A percentile compares a stretch with the other conserved stretches of the same genome.
These are phyloP conservation scores for Colletotrichum tamarilloi DNA, from an alignment of 2,329 filamentous ascomycete genomes.

Conservation along the genomic window DNA sequence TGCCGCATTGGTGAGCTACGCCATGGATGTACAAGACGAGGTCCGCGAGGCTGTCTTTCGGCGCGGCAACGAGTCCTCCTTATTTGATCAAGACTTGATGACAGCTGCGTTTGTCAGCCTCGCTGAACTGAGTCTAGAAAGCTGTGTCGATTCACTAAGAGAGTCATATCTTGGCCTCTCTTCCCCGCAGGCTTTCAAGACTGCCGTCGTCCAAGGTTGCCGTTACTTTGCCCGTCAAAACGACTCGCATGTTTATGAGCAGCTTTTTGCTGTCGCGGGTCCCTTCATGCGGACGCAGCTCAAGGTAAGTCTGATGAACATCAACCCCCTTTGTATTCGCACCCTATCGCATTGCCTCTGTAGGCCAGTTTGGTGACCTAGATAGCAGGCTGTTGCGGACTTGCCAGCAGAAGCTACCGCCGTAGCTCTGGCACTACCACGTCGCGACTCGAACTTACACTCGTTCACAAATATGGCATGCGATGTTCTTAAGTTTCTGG, in stretches of 20 bases:
- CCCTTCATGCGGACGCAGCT: constrained; percentile 68
- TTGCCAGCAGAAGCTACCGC: constrained; percentile 49
- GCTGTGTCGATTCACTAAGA: constrained; percentile 66
- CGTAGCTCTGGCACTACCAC: constrained; percentile 48
- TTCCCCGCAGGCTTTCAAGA: constrained; percentile 69
- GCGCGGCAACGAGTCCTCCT: constrained; percentile 58
- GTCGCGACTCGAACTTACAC: constrained; percentile 50
- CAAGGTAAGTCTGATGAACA: constrained; percentile 54
- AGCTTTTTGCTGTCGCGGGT: constrained; percentile 66
- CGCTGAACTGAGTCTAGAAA: constrained; percentile 70
- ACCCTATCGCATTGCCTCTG: not conserved
- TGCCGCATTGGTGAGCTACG: constrained; percentile 72
- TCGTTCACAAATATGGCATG: constrained; percentile 57
- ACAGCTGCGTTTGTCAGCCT: constrained; percentile 75
- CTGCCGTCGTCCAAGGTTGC: constrained; percentile 71
- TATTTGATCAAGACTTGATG: constrained; percentile 73
- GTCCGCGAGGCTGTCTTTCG: constrained; percentile 74
- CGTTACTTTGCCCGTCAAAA: constrained; percentile 69
- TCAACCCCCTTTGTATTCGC: not conserved
- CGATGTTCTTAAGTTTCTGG: constrained; percentile 68
- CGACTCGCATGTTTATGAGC: constrained; percentile 60
- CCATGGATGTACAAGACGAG: constrained; percentile 77
- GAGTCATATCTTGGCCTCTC: constrained; percentile 67
- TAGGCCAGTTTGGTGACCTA: constrained; percentile 8
- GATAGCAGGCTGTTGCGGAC: constrained; percentile 49